Evolutionary conservation across 2,329 filamentous ascomycete genomes (phyloP).

Genomic region (Hypoxylon sp.): DNA sequence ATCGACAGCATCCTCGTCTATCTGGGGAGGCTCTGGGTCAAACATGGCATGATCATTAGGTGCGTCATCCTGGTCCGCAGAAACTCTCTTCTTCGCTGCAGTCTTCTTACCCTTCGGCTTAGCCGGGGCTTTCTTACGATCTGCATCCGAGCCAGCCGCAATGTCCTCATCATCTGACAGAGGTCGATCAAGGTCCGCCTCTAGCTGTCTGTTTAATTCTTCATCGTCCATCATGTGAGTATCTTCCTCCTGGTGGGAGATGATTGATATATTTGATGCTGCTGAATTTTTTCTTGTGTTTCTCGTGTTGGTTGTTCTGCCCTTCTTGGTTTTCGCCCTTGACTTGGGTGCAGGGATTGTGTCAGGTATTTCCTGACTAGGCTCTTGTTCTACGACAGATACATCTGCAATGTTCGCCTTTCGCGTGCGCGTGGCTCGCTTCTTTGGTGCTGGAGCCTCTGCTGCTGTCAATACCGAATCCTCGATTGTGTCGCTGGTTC

Average conservation of each 20-base stretch:
- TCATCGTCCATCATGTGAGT: slow-evolving; percentile 64
- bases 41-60: slow-evolving; percentile 60
- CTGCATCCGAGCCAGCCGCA: slow-evolving; percentile 56
- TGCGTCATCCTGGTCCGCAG: slow-evolving; percentile 43
- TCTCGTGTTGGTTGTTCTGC: slow-evolving; percentile 54
- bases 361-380: slow-evolving; percentile 54
- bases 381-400: slow-evolving; percentile 50
- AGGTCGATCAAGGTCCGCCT: slow-evolving; percentile 69
- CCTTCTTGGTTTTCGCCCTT: slow-evolving; percentile 55
- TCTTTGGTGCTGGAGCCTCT: slow-evolving; percentile 65
- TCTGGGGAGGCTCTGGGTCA: slow-evolving; percentile 55
- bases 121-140: slow-evolving; percentile 49
- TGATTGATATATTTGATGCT: slow-evolving; percentile 56
- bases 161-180: slow-evolving; percentile 63
- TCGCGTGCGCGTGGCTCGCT: slow-evolving; percentile 62
- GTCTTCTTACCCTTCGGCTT: slow-evolving; percentile 46
- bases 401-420: slow-evolving; percentile 56
- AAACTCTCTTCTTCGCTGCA: slow-evolving; percentile 40
- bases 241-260: slow-evolving; percentile 48
- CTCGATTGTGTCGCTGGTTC: slow-evolving; percentile 67
- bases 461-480: slow-evolving; percentile 53
- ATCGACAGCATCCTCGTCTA: slow-evolving; percentile 59
- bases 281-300: slow-evolving; percentile 58
- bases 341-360: slow-evolving; percentile 39
- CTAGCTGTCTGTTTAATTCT: slow-evolving; percentile 71